Evolutionary conservation across 768 basidiomycete genomes (phyloP).

Genomic region (Collybia nuda): DNA sequence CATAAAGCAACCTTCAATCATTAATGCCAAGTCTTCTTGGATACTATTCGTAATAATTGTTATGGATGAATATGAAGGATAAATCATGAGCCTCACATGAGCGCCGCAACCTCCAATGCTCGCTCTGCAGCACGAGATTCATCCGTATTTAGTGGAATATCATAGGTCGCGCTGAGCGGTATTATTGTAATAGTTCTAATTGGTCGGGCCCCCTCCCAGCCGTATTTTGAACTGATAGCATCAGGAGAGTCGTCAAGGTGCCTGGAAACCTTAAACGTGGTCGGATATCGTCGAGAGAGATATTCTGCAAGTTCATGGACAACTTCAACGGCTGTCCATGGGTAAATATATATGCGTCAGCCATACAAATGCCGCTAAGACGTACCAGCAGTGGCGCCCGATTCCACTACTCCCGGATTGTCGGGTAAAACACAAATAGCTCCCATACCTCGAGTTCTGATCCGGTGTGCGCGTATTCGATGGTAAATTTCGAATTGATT

Average conservation of each 20-base stretch:
- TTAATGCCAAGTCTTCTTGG: constrained; percentile 58
- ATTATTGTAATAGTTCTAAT: constrained; percentile 53
- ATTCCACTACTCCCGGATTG: constrained; percentile 38
- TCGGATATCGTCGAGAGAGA: constrained; percentile 60
- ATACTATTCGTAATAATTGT: constrained; percentile 31
- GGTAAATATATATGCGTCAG: no score
- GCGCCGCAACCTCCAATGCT: constrained; percentile 61
- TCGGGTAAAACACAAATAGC: constrained; percentile 50
- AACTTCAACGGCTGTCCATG: constrained; percentile 49
- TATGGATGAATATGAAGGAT: constrained; percentile 5
- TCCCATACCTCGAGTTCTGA: constrained; percentile 47
- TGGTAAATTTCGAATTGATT: constrained; percentile 55
- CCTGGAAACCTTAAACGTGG: constrained; percentile 51
- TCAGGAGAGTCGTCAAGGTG: constrained; percentile 18
- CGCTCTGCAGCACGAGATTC: constrained; percentile 40
- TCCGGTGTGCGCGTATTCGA: constrained; percentile 54
- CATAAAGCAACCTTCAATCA: constrained; percentile 50
- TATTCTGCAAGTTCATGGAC: constrained; percentile 71
- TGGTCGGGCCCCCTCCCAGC: constrained; percentile 45
- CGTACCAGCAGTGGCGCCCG: constrained; percentile 38
- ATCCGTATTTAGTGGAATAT: constrained; percentile 38
- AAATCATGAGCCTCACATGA: constrained; percentile 43
- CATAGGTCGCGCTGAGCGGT: constrained; percentile 47
- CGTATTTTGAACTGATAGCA: constrained; percentile 10
- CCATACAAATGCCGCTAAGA: no score